Evolutionary conservation across 2,329 filamentous ascomycete species (phyloP).

Genomic region (Alternaria incomplexa): DNA sequence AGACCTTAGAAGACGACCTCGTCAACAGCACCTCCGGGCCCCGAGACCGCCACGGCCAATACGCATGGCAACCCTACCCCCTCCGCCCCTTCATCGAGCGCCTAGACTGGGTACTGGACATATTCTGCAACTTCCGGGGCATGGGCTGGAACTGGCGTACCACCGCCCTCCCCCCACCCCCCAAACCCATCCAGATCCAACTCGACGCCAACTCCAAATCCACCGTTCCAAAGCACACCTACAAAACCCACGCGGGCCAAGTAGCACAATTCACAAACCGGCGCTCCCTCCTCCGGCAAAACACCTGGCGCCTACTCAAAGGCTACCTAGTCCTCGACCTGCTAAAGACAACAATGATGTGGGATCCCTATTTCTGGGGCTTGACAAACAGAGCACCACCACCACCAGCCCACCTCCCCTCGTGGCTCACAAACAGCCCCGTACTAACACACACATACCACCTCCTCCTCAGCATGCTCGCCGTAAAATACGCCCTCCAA

Average conservation of each 20-base stretch:
- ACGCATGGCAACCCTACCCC: slow-evolving; percentile 63
- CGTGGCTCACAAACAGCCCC: slow-evolving; percentile 48
- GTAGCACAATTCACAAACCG: slow-evolving; percentile 46
- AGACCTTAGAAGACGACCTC: slow-evolving; percentile 5
- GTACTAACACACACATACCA: slow-evolving; percentile 62
- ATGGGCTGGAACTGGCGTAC: slow-evolving; percentile 66
- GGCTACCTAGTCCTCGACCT: slow-evolving; percentile 74
- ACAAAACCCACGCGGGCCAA: slow-evolving; percentile 40
- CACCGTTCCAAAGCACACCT: slow-evolving; percentile 22
- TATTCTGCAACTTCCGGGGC: slow-evolving; percentile 65
- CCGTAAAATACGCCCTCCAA: slow-evolving; percentile 66
- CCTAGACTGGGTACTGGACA: slow-evolving; percentile 63
- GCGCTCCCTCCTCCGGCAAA: slow-evolving; percentile 40
- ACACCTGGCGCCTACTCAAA: slow-evolving; percentile 53
- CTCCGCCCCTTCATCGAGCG: slow-evolving; percentile 55
- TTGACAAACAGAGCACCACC: slow-evolving; percentile 51
- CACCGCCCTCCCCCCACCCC: slow-evolving; percentile 54
- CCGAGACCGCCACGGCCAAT: slow-evolving; percentile 41
- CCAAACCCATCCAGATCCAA: slow-evolving; percentile 48
- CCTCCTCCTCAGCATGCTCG: slow-evolving; percentile 61
- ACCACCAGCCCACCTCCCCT: slow-evolving; percentile 55
- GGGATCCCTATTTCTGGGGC: slow-evolving; percentile 78
- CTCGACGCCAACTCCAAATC: slow-evolving; percentile 38
- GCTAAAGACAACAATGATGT: slow-evolving; percentile 70
- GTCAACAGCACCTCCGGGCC: slow-evolving; percentile 32